Conservation (phyloP, 2,329 filamentous ascomycete species). For the Aureobasidium vineae region DNA sequence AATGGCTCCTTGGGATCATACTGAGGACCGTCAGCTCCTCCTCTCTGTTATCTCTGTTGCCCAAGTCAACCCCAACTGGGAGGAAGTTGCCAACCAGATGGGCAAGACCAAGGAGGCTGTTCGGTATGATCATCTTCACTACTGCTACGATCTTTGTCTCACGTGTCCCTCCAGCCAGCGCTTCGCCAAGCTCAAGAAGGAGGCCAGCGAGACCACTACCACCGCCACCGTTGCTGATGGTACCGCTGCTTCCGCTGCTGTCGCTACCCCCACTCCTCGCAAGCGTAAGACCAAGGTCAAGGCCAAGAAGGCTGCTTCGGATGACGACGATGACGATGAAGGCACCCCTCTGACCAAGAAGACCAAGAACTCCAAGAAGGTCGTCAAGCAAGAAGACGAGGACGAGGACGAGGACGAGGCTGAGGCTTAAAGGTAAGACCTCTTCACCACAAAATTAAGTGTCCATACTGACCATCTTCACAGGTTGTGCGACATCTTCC, state of each 20-base stretch:
- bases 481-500: background rate
- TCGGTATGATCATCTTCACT: background rate
- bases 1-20: constrained; percentile 2
- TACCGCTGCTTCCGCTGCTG: background rate
- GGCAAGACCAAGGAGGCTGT: constrained; percentile 15
- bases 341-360: constrained; percentile 1
- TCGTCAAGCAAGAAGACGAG: background rate
- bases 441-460: background rate
- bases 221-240: background rate
- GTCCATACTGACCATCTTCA: background rate
- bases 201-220: background rate
- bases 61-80: constrained; percentile 6
- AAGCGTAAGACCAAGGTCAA: constrained; percentile 25
- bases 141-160: background rate
- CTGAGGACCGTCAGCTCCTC: constrained; percentile 20
- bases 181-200: constrained; percentile 25
- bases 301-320: background rate
- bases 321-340: constrained; percentile 15
- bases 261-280: background rate
- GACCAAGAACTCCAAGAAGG: background rate
- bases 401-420: background rate
- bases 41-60: background rate
- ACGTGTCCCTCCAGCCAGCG: constrained; percentile 18
- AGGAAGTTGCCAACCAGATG: background rate
- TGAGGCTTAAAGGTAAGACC: background rate